phyloP scores from a whole-genome alignment of 139 green algal species.

The Axilococcus clingmanii region DNA sequence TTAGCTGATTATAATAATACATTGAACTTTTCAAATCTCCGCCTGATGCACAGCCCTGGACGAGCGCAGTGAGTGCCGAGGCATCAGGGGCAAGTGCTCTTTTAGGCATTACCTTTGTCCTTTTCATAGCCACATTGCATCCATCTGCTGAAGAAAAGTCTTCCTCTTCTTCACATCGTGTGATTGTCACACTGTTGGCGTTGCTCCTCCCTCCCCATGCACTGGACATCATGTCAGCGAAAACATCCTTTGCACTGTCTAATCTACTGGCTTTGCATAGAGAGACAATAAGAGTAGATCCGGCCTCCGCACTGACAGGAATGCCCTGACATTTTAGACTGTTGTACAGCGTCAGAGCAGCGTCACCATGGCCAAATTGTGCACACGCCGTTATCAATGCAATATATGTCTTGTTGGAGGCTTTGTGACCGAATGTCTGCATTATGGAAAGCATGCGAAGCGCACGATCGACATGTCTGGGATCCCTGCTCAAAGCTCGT shows the following conservation, averaged over 20 bases:
- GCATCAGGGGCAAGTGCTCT: slow-evolving; percentile 22
- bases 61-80: slow-evolving; percentile 23
- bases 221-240: slow-evolving; percentile 27
- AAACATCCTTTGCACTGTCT: slow-evolving; percentile 28
- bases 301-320: slow-evolving; percentile 13
- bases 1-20: slow-evolving; percentile 36
- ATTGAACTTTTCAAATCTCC: slow-evolving; percentile 15
- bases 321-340: slow-evolving; percentile 20
- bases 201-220: slow-evolving; percentile 11
- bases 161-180: neutral
- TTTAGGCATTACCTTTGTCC: slow-evolving; percentile 11
- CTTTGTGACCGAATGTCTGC: slow-evolving; percentile 17
- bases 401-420: slow-evolving; percentile 25
- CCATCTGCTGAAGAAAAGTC: neutral
- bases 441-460: slow-evolving; percentile 45
- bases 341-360: slow-evolving; percentile 3
- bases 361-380: slow-evolving; percentile 1
- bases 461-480: slow-evolving; percentile 25
- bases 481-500: slow-evolving; percentile 23
- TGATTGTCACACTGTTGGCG: neutral
- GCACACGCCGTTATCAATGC: slow-evolving; percentile 34
- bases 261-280: slow-evolving; percentile 35
- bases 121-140: neutral
- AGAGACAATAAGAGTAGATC: slow-evolving; percentile 37
- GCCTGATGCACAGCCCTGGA: slow-evolving; percentile 15